A percentile compares a stretch with the other conserved stretches of the same genome.
These are phyloP conservation scores for Mycena galopus DNA, from an alignment of 768 basidiomycete species.

Conservation along the genomic window DNA sequence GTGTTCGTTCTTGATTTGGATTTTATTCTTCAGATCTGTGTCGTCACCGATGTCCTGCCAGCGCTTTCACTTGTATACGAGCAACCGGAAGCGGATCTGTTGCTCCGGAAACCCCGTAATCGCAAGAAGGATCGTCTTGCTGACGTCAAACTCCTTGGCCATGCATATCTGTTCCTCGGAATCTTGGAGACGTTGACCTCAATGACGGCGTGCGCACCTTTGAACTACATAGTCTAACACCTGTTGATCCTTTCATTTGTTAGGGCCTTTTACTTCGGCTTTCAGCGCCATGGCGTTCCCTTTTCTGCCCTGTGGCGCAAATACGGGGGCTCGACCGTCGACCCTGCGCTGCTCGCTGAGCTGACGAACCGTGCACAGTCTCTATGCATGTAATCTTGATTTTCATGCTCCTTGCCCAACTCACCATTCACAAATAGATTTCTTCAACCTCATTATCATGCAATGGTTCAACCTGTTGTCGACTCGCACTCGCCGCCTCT, in stretches of 20 bases:
- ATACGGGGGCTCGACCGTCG: conserved; percentile 55
- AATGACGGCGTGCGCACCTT: conserved; percentile 58
- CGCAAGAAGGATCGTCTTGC: conserved; percentile 68
- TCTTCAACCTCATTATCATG: conserved; percentile 67
- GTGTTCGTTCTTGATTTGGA: background rate
- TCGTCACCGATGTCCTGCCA: conserved; percentile 68
- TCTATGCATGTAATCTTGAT: conserved; percentile 45
- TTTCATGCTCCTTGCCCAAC: background rate
- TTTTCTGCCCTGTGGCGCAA: conserved; percentile 62
- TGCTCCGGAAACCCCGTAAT: conserved; percentile 67
- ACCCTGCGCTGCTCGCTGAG: conserved; percentile 54
- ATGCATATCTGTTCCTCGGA: conserved; percentile 72
- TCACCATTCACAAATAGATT: conserved; percentile 38
- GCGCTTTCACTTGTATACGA: conserved; percentile 70
- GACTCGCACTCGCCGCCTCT: conserved; percentile 66
- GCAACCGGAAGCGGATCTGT: conserved; percentile 70
- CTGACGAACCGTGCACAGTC: conserved; percentile 61
- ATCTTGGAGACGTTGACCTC: conserved; percentile 61
- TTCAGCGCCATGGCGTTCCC: conserved; percentile 60
- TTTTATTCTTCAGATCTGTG: conserved; percentile 64
- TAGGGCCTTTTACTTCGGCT: conserved; percentile 55
- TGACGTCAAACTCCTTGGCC: conserved; percentile 64
- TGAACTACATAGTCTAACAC: background rate
- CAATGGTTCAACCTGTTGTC: conserved; percentile 73
- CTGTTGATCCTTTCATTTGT: conserved; percentile 10